Base-by-base conservation (phyloP, 2,329 filamentous ascomycete genomes). In the Arthroderma sp. region DNA sequence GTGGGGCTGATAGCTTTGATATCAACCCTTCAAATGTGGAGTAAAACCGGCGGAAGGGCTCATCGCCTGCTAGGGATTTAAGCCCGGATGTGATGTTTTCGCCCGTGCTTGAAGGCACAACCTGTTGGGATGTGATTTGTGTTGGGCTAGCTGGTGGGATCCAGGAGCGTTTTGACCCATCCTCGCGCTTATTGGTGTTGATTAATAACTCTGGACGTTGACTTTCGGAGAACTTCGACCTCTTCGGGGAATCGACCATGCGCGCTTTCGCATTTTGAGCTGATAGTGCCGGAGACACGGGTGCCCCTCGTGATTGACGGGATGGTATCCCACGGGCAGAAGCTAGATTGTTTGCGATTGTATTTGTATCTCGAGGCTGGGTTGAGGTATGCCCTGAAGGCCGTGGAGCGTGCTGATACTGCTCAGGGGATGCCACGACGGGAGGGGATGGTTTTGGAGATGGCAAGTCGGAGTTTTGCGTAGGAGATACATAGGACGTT, bases 21-120 rank as follows among this genome's bases (percentile, higher is more conserved):
- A 96, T 85, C 40, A 95, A 76, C 44, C 77, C 85, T 45, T 88
- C 87, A 56, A 95, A 94, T 1, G 86, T 87, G 47, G 76, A 88
- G 65, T 96, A 98, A 65, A 96, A 98, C 44, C 80, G 78, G 5
- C 85, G 78, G 59, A 95, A 98, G 4, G 85, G 81, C 46, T 89
- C 87, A 30, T 94, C 85, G 1, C 65, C 56, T 5, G 53, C 38
- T 8, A 59, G 50, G 22, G 49, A 50, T 29, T 47, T 52, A 30
- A 51, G 43, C 27, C 50, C 54, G 6, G 41, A 43, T 15, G 40
- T 51, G 34, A 49, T 32, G 3, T 52, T 29, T 40, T 65, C 60
- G n/a, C 56, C 55, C 2, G 55, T 39, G 37, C 61, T 53, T 6
- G 57, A 33, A 3, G 58, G 58, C 11, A 57, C 56, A 31, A 56